A percentile compares a stretch with the other conserved stretches of the same genome.
phyloP scores from a whole-genome alignment of 805 yeast species.

The Zygoascus bituminiphila region DNA sequence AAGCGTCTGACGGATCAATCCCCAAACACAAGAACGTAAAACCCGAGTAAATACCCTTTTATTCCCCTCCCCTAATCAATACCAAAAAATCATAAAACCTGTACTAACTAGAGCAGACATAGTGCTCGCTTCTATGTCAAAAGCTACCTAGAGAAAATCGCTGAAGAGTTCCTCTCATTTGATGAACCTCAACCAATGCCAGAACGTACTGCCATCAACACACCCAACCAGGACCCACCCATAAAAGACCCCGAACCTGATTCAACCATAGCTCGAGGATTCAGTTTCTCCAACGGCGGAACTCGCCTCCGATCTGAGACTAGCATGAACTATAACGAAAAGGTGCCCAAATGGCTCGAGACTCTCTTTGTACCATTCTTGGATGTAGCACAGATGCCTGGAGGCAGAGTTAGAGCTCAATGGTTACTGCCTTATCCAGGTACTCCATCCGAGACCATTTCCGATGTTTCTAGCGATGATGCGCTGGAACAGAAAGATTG shows the following conservation, averaged over 20 bases:
- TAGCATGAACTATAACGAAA: conserved; percentile 3
- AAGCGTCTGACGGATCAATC: not conserved
- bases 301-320: conserved; percentile 3
- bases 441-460: conserved; percentile 4
- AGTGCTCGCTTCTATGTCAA: not conserved
- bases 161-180: not conserved
- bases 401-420: not conserved
- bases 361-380: not conserved
- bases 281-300: not conserved
- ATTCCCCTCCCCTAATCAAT: too few relatives aligned
- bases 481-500: conserved; percentile 5
- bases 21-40: not conserved
- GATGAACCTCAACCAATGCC: not conserved
- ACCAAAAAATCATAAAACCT: too few relatives aligned
- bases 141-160: not conserved
- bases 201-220: not conserved
- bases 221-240: not conserved
- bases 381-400: not conserved
- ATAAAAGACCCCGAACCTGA: not conserved
- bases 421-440: conserved; percentile 6
- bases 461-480: not conserved
- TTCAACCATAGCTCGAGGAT: not conserved
- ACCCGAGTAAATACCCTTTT: not conserved
- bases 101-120: not conserved
- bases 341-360: conserved; percentile 6